phyloP scores from a whole-genome alignment of 2,329 filamentous ascomycete genomes.

The Verticillium isaacii region DNA sequence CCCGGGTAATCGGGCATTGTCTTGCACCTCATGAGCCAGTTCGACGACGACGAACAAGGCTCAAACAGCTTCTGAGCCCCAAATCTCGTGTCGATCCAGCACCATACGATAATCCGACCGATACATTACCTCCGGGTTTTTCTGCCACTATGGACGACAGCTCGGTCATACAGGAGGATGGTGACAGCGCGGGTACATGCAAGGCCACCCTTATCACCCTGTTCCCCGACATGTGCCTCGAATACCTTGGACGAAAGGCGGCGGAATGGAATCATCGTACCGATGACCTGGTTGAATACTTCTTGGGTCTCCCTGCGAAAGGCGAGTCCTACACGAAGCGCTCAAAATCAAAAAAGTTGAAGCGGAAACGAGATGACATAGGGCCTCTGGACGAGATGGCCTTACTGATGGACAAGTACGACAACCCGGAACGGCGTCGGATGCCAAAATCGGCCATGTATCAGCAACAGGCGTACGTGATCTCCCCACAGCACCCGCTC shows the following conservation, averaged over 20 bases:
- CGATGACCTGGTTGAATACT: constrained; percentile 25
- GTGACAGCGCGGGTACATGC: neutral
- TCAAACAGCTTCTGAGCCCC: neutral
- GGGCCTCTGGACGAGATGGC: constrained; percentile 14
- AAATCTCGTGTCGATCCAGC: neutral
- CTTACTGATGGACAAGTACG: constrained; percentile 9
- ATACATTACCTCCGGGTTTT: neutral
- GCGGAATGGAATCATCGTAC: constrained; percentile 20
- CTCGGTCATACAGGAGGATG: neutral
- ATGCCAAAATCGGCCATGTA: neutral
- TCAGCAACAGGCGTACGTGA: constrained; percentile 5
- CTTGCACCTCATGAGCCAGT: neutral
- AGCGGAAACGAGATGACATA: constrained; percentile 34
- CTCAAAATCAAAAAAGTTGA: constrained; percentile 18
- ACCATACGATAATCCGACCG: neutral
- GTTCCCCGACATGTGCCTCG: constrained; percentile 41
- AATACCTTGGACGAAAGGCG: constrained; percentile 26
- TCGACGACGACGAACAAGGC: neutral
- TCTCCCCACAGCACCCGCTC: neutral
- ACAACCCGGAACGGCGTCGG: neutral
- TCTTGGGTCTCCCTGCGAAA: constrained; percentile 35
- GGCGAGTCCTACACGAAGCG: constrained; percentile 31
- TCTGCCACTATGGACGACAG: neutral
- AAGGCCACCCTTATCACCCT: constrained; percentile 21
- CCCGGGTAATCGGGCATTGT: too few relatives aligned